phyloP scores from a whole-genome alignment of 176 grass and related monocot genomes.

The Panicum miliaceum region DNA sequence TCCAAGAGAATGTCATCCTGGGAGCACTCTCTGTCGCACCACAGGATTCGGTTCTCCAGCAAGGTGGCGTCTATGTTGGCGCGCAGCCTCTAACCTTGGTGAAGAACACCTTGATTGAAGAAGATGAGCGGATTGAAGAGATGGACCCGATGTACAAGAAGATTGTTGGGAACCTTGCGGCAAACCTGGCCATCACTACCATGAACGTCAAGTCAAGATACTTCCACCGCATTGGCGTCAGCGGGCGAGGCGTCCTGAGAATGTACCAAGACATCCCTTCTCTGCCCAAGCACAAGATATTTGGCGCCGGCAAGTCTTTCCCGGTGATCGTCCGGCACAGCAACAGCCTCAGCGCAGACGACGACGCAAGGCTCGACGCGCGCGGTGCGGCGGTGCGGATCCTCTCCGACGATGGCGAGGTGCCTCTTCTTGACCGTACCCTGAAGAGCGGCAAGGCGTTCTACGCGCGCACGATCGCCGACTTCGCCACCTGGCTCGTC shows the following conservation, averaged over 20 bases:
- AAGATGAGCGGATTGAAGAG: conserved; percentile 65
- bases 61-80: conserved; percentile 65
- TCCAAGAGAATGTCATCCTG: conserved; percentile 72
- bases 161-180: conserved; percentile 66
- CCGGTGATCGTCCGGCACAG: conserved; percentile 69
- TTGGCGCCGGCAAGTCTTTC: conserved; percentile 54
- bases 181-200: conserved; percentile 70
- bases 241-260: conserved; percentile 55
- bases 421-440: conserved; percentile 64
- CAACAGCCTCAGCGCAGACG: conserved; percentile 78
- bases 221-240: conserved; percentile 72
- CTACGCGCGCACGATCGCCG: conserved; percentile 64
- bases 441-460: conserved; percentile 73
- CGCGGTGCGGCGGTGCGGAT: conserved; percentile 65
- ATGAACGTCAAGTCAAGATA: conserved; percentile 84
- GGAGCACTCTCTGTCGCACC: conserved; percentile 74
- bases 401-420: conserved; percentile 54
- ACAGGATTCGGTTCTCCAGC: conserved; percentile 52
- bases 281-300: conserved; percentile 65
- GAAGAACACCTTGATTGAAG: conserved; percentile 56
- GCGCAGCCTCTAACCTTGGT: conserved; percentile 54
- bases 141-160: conserved; percentile 74
- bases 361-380: conserved; percentile 70
- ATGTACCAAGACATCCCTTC: conserved; percentile 56
- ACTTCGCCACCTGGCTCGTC: conserved; percentile 68